Evolutionary conservation across 768 basidiomycete species (phyloP).

Genomic region (Termitomyces sp.): DNA sequence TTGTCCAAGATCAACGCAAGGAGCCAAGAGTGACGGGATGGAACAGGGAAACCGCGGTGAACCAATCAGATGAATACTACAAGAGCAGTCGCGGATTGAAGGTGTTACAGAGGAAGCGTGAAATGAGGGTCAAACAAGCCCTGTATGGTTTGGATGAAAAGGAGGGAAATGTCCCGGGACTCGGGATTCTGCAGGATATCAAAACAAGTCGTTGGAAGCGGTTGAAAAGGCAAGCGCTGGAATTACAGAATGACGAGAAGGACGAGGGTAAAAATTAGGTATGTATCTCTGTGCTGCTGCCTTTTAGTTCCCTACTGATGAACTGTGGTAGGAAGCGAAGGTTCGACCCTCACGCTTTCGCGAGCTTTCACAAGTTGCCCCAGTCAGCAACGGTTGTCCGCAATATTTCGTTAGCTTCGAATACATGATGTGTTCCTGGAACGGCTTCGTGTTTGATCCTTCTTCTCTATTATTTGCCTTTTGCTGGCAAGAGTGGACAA

Average conservation of each 20-base stretch:
- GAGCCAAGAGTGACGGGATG: conserved; percentile 35
- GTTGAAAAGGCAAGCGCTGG: not conserved
- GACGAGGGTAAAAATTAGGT: too few species aligned
- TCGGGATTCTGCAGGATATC: conserved; percentile 41
- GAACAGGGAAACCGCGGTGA: conserved; percentile 23
- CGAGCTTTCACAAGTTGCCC: not conserved
- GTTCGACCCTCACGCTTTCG: not conserved
- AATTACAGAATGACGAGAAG: not conserved
- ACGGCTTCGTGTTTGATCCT: not conserved
- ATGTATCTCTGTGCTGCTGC: not conserved
- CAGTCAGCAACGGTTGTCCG: not conserved
- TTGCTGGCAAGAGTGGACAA: not conserved
- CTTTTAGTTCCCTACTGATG: not conserved
- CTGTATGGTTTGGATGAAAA: conserved; percentile 42
- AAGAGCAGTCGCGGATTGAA: too few species aligned
- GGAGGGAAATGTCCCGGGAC: conserved; percentile 30
- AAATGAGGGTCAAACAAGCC: conserved; percentile 41
- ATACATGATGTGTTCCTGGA: not conserved
- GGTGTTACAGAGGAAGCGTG: conserved; percentile 27
- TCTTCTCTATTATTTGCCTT: not conserved
- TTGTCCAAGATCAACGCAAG: conserved; percentile 18
- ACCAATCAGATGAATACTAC: too few species aligned
- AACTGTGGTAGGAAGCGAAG: too few species aligned
- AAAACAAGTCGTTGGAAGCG: not conserved
- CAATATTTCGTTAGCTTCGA: not conserved